phyloP scores from a whole-genome alignment of 257 asterid genomes.

The Nyctanthes arbortristis region DNA sequence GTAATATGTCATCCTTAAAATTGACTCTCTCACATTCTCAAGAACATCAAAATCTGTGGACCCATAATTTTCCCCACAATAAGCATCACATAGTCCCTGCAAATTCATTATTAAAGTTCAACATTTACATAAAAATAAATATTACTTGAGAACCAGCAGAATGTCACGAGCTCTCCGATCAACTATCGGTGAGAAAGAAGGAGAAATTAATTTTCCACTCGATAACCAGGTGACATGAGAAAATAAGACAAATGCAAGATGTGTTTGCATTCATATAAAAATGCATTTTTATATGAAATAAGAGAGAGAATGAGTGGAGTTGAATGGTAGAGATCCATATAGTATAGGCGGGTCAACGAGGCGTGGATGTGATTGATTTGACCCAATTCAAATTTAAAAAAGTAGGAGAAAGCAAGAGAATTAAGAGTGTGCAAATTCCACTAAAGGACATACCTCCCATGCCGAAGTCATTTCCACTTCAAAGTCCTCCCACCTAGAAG shows the following conservation, averaged over 20 bases:
- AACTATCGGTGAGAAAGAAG: not conserved
- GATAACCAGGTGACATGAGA: conserved; percentile 6
- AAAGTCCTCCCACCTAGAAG: conserved; percentile 90
- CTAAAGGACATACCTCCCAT: conserved; percentile 74
- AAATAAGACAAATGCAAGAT: not conserved
- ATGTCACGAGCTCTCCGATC: not conserved
- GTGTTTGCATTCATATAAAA: conserved; percentile 51
- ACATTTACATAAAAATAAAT: conserved; percentile 4
- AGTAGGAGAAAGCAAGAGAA: conserved; percentile 2
- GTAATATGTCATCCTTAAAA: conserved; percentile 82
- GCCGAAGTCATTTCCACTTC: conserved; percentile 91
- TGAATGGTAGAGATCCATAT: no score
- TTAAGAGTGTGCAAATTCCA: not conserved
- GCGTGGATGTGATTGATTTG: no score
- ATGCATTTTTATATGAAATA: no score
- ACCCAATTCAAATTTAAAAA: no score
- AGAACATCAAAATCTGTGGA: conserved; percentile 81
- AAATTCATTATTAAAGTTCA: conserved; percentile 20
- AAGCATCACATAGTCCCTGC: conserved; percentile 90
- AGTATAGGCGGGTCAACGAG: no score
- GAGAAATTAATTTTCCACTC: not conserved
- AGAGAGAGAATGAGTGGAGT: no score
- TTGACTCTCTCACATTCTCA: conserved; percentile 82
- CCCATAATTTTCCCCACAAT: conserved; percentile 84
- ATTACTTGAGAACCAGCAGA: not conserved